Conservation (phyloP, 2,329 filamentous ascomycete genomes). For the Verticillium tricorpus region DNA sequence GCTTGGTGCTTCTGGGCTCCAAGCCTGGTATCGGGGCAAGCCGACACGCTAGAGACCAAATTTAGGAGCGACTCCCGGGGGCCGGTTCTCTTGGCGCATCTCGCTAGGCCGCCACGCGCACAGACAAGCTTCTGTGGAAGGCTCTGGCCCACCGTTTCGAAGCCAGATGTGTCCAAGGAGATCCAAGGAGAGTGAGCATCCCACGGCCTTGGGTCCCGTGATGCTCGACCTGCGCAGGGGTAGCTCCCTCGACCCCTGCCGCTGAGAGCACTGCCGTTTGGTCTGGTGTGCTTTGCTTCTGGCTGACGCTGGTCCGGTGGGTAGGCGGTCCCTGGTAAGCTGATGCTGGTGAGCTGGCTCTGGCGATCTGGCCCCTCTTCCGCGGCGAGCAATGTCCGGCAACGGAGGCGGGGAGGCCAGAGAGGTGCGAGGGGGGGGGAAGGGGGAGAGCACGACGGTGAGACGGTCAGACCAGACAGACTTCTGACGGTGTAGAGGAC, state of each 20-base stretch:
- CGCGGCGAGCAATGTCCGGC: background rate
- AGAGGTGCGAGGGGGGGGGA: background rate
- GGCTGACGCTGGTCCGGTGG: background rate
- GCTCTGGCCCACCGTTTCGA: background rate
- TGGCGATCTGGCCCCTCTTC: background rate
- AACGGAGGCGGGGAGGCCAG: background rate
- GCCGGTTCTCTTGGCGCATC: background rate
- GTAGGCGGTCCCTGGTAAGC: background rate
- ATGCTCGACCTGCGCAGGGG: background rate
- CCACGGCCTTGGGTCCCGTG: background rate
- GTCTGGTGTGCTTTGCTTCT: background rate
- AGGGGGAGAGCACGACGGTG: background rate
- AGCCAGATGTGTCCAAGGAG: background rate
- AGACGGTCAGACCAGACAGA: background rate
- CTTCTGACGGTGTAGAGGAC: background rate
- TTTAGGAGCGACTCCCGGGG: slow-evolving; percentile 1
- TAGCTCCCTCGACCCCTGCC: background rate
- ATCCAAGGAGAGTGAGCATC: background rate
- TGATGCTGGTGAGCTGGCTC: background rate
- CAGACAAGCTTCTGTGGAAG: slow-evolving; percentile 2
- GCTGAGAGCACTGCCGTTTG: background rate
- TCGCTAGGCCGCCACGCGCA: background rate
- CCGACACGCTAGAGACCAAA: slow-evolving; percentile 3
- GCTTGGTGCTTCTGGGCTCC: background rate
- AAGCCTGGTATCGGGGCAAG: slow-evolving; percentile 1